These are phyloP conservation scores for Penicillium dipodomyicola DNA, from an alignment of 495 filamentous ascomycete species.

Conservation along the genomic window DNA sequence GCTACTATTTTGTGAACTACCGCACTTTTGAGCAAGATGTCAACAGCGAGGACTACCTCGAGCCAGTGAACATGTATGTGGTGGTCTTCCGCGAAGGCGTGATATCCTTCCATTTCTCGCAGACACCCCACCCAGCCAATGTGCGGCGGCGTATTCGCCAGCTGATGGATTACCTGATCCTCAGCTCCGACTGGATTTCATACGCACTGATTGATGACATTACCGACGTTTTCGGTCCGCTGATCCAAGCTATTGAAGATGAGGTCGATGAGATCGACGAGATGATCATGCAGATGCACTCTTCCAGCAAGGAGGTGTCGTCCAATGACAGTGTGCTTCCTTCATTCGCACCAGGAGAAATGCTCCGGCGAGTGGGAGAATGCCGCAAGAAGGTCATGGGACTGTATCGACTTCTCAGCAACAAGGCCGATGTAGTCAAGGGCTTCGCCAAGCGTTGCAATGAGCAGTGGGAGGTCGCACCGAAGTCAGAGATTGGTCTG, in stretches of 20 bases:
- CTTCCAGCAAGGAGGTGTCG: slow-evolving; percentile 43
- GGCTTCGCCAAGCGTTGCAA: slow-evolving; percentile 99
- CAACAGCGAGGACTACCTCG: slow-evolving; percentile 81
- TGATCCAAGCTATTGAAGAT: slow-evolving; percentile 84
- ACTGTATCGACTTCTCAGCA: slow-evolving; percentile 86
- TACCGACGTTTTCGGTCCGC: slow-evolving; percentile 88
- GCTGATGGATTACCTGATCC: slow-evolving; percentile 87
- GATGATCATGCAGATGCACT: slow-evolving; percentile 73
- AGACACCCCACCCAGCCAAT: slow-evolving; percentile 91
- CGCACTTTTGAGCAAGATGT: slow-evolving; percentile 93
- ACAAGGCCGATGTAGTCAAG: slow-evolving; percentile 98
- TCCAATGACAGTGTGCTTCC: slow-evolving; percentile 28
- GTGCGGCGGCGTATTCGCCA: slow-evolving; percentile 91
- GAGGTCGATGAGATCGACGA: slow-evolving; percentile 91
- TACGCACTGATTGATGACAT: slow-evolving; percentile 98
- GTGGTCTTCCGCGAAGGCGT: slow-evolving; percentile 96
- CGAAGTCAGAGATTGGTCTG: slow-evolving; percentile 88
- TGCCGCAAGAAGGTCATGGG: slow-evolving; percentile 97
- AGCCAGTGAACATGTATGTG: slow-evolving; percentile 96
- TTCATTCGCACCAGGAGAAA: slow-evolving; percentile 67
- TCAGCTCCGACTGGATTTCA: slow-evolving; percentile 95
- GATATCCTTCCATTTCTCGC: slow-evolving; percentile 90
- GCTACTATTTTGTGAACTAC: slow-evolving; percentile 99
- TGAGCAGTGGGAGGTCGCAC: slow-evolving; percentile 96
- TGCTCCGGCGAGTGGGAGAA: slow-evolving; percentile 87